Percentiles rank a stretch among this genome's conserved stretches.
Evolutionary conservation across 1,284 basidiomycete genomes (phyloP).

Genomic region (Cutaneotrichosporon mucoides): DNA sequence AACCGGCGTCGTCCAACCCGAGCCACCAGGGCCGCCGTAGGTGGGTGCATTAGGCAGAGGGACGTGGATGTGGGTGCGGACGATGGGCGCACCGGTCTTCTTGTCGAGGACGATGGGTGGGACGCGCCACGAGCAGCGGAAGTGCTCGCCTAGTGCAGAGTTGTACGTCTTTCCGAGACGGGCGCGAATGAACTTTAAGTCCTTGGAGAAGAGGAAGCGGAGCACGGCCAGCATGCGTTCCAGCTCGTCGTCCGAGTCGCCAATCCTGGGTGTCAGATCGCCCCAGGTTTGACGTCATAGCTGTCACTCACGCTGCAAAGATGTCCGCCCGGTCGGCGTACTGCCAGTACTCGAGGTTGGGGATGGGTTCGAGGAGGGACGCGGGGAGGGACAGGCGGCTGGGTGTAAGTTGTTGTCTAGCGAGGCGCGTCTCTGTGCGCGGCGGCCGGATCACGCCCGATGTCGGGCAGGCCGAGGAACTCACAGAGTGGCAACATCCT

Average conservation of each 20-base stretch:
- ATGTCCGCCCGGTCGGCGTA: constrained; percentile 91
- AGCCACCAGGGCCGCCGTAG: constrained; percentile 43
- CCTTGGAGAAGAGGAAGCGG: constrained; percentile 87
- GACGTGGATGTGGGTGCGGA: constrained; percentile 49
- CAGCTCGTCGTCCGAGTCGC: constrained; percentile 82
- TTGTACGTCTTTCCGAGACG: constrained; percentile 96
- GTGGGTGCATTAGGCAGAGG: constrained; percentile 42
- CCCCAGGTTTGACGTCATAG: not conserved
- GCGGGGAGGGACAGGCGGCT: constrained; percentile 70
- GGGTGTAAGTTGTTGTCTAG: not conserved
- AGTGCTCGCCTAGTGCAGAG: constrained; percentile 87
- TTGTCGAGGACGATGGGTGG: constrained; percentile 46
- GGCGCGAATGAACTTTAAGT: constrained; percentile 88
- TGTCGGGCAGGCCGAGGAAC: constrained; percentile 20
- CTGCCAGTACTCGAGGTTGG: constrained; percentile 93
- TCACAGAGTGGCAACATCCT: constrained; percentile 85
- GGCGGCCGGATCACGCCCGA: too few species aligned
- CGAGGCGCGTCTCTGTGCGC: too few species aligned
- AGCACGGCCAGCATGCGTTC: constrained; percentile 88
- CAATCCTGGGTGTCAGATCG: constrained; percentile 59
- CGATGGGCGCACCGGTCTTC: constrained; percentile 46
- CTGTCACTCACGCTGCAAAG: constrained; percentile 68
- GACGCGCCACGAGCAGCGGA: constrained; percentile 67
- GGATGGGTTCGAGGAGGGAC: constrained; percentile 82
- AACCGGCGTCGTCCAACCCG: constrained; percentile 45